These are phyloP conservation scores for Zygotorulaspora danielsina DNA, from an alignment of 805 yeast species.

Conservation along the genomic window DNA sequence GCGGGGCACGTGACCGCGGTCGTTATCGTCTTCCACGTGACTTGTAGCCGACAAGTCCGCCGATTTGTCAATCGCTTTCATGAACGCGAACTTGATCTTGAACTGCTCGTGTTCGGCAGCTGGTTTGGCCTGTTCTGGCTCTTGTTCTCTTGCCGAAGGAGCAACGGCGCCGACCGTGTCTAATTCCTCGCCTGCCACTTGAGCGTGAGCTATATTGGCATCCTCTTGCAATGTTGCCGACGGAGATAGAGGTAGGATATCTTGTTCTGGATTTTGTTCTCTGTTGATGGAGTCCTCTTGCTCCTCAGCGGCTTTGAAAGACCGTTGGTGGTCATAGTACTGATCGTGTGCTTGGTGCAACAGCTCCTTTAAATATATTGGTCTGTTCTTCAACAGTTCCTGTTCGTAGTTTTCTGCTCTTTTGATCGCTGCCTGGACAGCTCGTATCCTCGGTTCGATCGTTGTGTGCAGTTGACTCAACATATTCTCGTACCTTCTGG, in stretches of 20 bases:
- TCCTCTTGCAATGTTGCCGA: neutral
- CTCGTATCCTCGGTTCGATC: conserved; percentile 21
- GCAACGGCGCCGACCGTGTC: neutral
- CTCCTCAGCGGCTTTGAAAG: conserved; percentile 25
- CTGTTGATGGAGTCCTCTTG: conserved; percentile 19
- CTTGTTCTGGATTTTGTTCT: conserved; percentile 4
- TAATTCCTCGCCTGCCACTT: neutral
- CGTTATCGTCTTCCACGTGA: neutral
- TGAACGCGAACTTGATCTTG: conserved; percentile 29
- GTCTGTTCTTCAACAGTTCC: conserved; percentile 13
- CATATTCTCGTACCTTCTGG: conserved; percentile 16
- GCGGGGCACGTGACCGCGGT: neutral
- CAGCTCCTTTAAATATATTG: conserved; percentile 25
- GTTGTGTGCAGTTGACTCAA: conserved; percentile 14
- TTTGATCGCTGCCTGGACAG: conserved; percentile 14
- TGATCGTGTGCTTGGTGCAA: conserved; percentile 22
- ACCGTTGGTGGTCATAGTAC: conserved; percentile 28
- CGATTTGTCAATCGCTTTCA: conserved; percentile 22
- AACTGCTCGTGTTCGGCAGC: conserved; percentile 11
- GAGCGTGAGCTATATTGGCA: neutral
- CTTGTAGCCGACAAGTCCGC: conserved; percentile 2
- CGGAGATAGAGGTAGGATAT: too few relatives aligned
- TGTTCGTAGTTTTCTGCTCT: conserved; percentile 20
- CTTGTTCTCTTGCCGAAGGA: neutral
- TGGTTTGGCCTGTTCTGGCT: conserved; percentile 4